These are phyloP conservation scores for Trebouxia sp. DNA, from an alignment of 139 green algal species.

Conservation along the genomic window DNA sequence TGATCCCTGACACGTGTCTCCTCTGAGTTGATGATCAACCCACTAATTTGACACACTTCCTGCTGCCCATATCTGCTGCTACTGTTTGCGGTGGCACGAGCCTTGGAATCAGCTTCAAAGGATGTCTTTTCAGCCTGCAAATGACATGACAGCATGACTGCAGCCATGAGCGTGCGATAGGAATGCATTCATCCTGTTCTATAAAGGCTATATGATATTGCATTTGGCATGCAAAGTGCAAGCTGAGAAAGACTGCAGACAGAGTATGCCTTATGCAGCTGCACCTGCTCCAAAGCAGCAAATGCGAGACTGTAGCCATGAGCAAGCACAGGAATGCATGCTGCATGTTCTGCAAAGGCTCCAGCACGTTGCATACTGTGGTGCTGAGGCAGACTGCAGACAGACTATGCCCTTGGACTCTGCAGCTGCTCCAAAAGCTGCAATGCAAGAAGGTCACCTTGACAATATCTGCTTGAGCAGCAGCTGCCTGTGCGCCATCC, in stretches of 20 bases:
- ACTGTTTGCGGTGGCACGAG: conserved; percentile 28
- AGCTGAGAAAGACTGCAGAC: no score
- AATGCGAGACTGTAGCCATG: neutral
- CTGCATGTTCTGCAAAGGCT: no score
- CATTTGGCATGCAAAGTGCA: no score
- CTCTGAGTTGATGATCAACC: conserved; percentile 61
- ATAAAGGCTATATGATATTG: no score
- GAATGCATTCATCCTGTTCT: no score
- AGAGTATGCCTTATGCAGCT: no score
- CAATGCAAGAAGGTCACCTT: neutral
- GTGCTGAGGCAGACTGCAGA: neutral
- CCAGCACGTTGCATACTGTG: no score
- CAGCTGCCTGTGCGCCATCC: conserved; percentile 48
- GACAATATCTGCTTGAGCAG: conserved; percentile 29
- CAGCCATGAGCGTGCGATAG: no score
- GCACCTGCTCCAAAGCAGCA: no score
- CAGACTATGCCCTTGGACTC: no score
- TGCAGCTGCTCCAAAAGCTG: neutral
- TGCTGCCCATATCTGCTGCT: conserved; percentile 41
- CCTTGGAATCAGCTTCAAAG: conserved; percentile 37
- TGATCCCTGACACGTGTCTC: conserved; percentile 56
- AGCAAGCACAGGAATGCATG: no score
- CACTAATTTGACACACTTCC: conserved; percentile 50
- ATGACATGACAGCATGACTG: no score
- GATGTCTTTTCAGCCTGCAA: conserved; percentile 28